Evolutionary conservation across 2,329 filamentous ascomycete genomes (phyloP).

Genomic region (Colletotrichum somersetense): DNA sequence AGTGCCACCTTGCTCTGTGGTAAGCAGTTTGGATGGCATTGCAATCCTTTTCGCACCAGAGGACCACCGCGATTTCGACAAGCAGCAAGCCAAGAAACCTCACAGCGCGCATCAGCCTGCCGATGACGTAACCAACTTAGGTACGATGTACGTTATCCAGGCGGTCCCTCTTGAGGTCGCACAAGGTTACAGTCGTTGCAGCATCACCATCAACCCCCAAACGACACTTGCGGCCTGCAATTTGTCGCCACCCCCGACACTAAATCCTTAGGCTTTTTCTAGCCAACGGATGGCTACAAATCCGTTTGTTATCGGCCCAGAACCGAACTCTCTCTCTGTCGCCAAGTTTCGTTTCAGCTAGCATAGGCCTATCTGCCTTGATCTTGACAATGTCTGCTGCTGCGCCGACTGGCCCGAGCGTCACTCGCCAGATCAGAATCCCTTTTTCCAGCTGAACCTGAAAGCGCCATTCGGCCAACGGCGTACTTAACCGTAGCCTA

Average conservation of each 20-base stretch:
- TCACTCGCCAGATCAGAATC: not conserved
- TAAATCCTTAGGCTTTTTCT: not conserved
- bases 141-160: not conserved
- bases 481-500: not conserved
- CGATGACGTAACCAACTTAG: constrained; percentile 24
- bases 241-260: not conserved
- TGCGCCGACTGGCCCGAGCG: not conserved
- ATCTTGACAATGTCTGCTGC: not conserved
- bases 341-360: not conserved
- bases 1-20: not conserved
- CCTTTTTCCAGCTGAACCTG: not conserved
- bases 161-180: too few relatives aligned
- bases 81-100: constrained; percentile 20
- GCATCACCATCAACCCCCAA: not conserved
- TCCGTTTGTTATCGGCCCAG: not conserved
- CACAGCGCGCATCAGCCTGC: not conserved
- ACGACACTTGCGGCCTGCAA: not conserved
- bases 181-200: not conserved
- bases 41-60: not conserved
- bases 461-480: not conserved
- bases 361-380: not conserved
- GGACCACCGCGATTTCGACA: not conserved
- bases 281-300: not conserved
- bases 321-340: not conserved
- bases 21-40: not conserved